Conservation (phyloP, 306 rosid genomes). For the Hippophae rhamnoides region DNA sequence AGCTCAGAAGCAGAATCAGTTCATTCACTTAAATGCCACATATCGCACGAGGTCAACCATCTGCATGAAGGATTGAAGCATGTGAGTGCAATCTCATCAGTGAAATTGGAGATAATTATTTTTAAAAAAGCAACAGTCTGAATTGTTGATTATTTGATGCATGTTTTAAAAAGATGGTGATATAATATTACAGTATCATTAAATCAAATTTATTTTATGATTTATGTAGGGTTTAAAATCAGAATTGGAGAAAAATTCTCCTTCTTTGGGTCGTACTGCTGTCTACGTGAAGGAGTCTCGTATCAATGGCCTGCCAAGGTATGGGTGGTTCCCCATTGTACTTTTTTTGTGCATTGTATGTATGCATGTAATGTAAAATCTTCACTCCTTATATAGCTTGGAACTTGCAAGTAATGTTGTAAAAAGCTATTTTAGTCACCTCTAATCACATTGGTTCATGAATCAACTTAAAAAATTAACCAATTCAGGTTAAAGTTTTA, state of each 20-base stretch:
- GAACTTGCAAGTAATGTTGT: too few relatives aligned
- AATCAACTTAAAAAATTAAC: too few relatives aligned
- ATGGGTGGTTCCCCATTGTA: constrained; percentile 13
- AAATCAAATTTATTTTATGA: too few relatives aligned
- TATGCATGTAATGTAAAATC: too few relatives aligned
- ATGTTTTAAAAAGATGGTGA: too few relatives aligned
- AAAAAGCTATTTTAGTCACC: too few relatives aligned
- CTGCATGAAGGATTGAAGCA: constrained; percentile 94
- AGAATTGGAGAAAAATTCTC: constrained; percentile 88
- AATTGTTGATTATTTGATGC: too few relatives aligned
- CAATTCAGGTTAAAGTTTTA: too few relatives aligned
- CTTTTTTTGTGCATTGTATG: background rate
- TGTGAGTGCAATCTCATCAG: constrained; percentile 40
- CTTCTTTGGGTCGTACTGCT: constrained; percentile 88
- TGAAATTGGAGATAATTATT: background rate
- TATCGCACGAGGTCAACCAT: constrained; percentile 98
- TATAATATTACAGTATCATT: too few relatives aligned
- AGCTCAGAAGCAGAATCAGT: constrained; percentile 94
- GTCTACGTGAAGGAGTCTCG: constrained; percentile 74
- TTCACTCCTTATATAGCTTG: too few relatives aligned
- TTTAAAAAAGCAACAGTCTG: too few relatives aligned
- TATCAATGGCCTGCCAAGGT: constrained; percentile 90
- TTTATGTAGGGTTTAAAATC: constrained; percentile 78
- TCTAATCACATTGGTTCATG: too few relatives aligned
- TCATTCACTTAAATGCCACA: constrained; percentile 95